A percentile compares a stretch with the other conserved stretches of the same genome.
phyloP scores from a whole-genome alignment of 768 basidiomycete genomes.

The Plicaturopsis crispa region DNA sequence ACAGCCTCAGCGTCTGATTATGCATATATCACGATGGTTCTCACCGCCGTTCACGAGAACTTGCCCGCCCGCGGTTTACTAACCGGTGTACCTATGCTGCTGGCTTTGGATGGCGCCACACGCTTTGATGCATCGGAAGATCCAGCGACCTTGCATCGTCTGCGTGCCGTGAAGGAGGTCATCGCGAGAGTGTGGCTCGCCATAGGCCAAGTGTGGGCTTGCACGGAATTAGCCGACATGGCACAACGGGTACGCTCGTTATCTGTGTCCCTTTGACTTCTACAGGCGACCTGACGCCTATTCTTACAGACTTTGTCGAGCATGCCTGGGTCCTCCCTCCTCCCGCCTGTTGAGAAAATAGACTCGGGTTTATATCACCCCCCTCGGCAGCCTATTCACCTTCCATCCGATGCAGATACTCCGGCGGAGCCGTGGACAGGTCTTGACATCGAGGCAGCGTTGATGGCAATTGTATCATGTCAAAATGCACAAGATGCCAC shows the following conservation, averaged over 20 bases:
- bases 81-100: constrained; percentile 78
- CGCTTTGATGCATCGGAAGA: constrained; percentile 34
- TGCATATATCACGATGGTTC: constrained; percentile 57
- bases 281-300: constrained; percentile 8
- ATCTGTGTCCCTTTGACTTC: constrained; percentile 1
- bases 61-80: constrained; percentile 71
- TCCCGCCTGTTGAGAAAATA: constrained; percentile 27
- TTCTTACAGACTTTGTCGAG: constrained; percentile 35
- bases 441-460: constrained; percentile 44
- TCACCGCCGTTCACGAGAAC: constrained; percentile 60
- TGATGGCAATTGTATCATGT: constrained; percentile 48
- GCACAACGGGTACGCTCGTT: constrained; percentile 45
- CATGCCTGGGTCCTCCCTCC: constrained; percentile 25
- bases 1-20: constrained; percentile 65
- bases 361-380: constrained; percentile 34
- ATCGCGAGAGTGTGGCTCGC: constrained; percentile 57
- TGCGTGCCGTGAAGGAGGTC: constrained; percentile 52
- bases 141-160: constrained; percentile 31
- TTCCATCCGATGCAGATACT: constrained; percentile 23
- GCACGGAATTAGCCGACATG: constrained; percentile 39
- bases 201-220: constrained; percentile 69
- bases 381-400: constrained; percentile 35
- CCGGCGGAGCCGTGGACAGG: constrained; percentile 26
- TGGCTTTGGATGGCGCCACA: constrained; percentile 58
- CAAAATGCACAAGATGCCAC: constrained; percentile 53